Evolutionary conservation across 768 basidiomycete genomes (phyloP), one percentile per base, ranked within the genome.

Genomic region (Lepiota venenata): DNA sequence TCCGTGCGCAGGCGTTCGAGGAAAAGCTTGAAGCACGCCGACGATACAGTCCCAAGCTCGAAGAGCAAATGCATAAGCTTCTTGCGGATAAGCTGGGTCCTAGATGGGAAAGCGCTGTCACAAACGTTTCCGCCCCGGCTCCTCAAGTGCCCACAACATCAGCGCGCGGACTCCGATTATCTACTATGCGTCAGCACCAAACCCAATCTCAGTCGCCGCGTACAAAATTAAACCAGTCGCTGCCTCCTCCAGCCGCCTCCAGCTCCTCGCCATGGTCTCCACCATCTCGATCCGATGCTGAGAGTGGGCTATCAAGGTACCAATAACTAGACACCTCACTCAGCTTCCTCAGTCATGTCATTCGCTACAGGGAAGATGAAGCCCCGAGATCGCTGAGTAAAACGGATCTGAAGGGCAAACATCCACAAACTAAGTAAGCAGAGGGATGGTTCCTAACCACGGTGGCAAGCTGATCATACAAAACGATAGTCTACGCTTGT

Each of bases 1-100:
- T 78, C 1, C 71, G 72, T 25, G 63, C 63, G 2, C 78, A 81
- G 57, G 80, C 74, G 0, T 76, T 71, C 48, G 63, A 73, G 0
- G 78, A 81, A 47, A 83, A 82, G 57, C 60, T 71, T 10, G 61
- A 61, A 10, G 37, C 36, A 18, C 45, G 53, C 46, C 39, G 40
- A 22, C 57, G 20, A 44, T 50, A 25, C 20, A 50, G 27, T 25
- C 50, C 60, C 7, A 54, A 62, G 35, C 53, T 56, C 25, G 54
- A 65, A 15, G 46, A 55, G 9, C 58, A 64, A 37, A 64, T 67
- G 60, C 53, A 29, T 0, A 55, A 57, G n/a, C 41, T 65, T 11
- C 47, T 63, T 39, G 56, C 44, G 15, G 61, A 62, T 42, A 62
- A 53, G 22, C 18, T 32, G 44, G 52, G 6, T 4, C 32, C 21